Evolutionary conservation across 2,329 filamentous ascomycete species (phyloP).

Genomic region (Fulvia fulva): DNA sequence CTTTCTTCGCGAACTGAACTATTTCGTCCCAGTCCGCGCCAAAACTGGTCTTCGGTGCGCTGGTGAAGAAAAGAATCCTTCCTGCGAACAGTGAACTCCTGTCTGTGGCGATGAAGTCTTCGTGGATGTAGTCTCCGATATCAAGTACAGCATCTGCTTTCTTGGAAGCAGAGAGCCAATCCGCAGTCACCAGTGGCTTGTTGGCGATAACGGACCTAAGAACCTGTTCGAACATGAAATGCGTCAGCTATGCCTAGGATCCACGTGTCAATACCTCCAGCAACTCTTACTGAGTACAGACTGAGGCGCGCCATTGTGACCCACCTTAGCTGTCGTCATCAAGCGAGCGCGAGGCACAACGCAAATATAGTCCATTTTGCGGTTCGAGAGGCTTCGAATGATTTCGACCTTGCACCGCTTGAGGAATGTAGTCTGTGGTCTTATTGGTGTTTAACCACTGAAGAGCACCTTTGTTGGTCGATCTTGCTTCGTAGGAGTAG

Average conservation of each 20-base stretch:
- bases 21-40: conserved; percentile 39
- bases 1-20: conserved; percentile 35
- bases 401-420: conserved; percentile 18
- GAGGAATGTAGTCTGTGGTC: conserved; percentile 9
- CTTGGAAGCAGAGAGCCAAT: conserved; percentile 43
- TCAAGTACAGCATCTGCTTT: conserved; percentile 9
- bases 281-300: too few relatives aligned
- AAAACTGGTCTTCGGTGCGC: conserved; percentile 32
- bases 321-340: conserved; percentile 42
- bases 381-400: conserved; percentile 35
- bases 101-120: conserved; percentile 27
- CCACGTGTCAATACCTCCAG: background rate
- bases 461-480: conserved; percentile 22
- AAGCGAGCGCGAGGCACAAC: conserved; percentile 40
- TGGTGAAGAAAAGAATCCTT: conserved; percentile 49
- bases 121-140: conserved; percentile 6
- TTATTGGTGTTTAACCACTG: conserved; percentile 15
- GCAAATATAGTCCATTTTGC: conserved; percentile 28
- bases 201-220: conserved; percentile 42
- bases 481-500: background rate
- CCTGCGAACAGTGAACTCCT: conserved; percentile 47
- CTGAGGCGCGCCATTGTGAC: too few relatives aligned
- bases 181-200: conserved; percentile 45
- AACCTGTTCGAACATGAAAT: conserved; percentile 19
- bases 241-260: background rate